phyloP scores from a whole-genome alignment of 371 early-diverging fungal species.

The Rhizopus sp. region DNA sequence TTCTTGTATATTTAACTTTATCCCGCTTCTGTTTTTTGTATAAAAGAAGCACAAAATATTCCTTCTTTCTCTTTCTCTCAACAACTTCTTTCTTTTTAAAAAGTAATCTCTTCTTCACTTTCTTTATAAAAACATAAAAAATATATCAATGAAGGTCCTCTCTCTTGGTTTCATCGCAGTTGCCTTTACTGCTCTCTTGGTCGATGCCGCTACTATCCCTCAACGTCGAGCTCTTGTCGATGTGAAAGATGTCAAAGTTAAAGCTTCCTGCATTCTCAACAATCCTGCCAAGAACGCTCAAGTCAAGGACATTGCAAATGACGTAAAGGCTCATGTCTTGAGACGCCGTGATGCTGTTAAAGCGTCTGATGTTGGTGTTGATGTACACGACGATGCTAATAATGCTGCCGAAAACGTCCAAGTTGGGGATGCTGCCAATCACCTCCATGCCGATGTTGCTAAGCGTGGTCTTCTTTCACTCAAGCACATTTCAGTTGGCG shows the following conservation, averaged over 20 bases:
- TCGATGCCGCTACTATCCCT: conserved; percentile 4
- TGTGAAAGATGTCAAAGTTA: conserved; percentile 6
- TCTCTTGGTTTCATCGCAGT: conserved; percentile 19
- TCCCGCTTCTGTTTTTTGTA: neutral
- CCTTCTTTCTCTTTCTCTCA: neutral
- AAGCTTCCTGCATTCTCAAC: neutral
- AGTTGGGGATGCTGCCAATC: neutral
- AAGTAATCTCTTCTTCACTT: conserved; percentile 2
- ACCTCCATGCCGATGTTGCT: neutral
- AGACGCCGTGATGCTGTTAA: neutral
- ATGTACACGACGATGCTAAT: neutral
- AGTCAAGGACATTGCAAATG: neutral
- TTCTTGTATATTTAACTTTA: neutral
- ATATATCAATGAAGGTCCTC: conserved; percentile 20
- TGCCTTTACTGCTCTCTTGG: conserved; percentile 1
- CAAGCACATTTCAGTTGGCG: neutral
- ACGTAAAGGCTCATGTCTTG: neutral
- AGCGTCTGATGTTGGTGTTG: no score
- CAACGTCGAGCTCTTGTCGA: conserved; percentile 1
- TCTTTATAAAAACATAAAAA: neutral
- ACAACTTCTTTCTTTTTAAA: neutral
- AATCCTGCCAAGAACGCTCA: neutral
- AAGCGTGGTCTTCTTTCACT: neutral
- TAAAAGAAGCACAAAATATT: neutral
- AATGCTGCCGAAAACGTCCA: neutral